These are phyloP conservation scores for Sclerotinia glacialis DNA, from an alignment of 2,329 filamentous ascomycete species.

Conservation along the genomic window DNA sequence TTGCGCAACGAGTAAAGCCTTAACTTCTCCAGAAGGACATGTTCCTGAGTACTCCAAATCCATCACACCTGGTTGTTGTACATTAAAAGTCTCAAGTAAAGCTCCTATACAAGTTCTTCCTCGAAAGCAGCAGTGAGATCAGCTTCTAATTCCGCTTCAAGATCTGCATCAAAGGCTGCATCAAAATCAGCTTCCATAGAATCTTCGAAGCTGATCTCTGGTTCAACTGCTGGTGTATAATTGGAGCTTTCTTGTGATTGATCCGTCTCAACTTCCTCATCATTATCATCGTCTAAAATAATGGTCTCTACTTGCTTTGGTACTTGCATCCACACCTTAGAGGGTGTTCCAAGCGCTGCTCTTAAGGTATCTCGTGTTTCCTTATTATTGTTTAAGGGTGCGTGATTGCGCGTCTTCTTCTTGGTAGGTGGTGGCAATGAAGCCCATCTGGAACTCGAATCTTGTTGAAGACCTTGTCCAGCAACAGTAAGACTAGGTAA, in stretches of 20 bases:
- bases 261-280: not conserved
- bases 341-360: not conserved
- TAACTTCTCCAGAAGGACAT: not conserved
- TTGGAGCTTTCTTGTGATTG: conserved; percentile 9
- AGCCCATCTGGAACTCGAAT: conserved; percentile 7
- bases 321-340: conserved; percentile 11
- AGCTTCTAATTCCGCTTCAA: conserved; percentile 10
- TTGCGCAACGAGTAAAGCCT: not conserved
- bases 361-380: conserved; percentile 5
- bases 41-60: not conserved
- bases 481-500: not conserved
- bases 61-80: not conserved
- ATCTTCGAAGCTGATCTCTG: not conserved
- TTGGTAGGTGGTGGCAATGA: conserved; percentile 8
- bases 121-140: conserved; percentile 7
- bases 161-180: not conserved
- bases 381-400: not conserved
- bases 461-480: not conserved
- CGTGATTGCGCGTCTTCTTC: conserved; percentile 1
- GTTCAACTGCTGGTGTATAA: not conserved
- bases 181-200: not conserved
- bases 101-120: not conserved
- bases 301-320: not conserved
- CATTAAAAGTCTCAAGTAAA: not conserved
- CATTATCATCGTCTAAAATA: conserved; percentile 12